Evolutionary conservation across 2,329 filamentous ascomycete genomes (phyloP).

Genomic region (Scorias spongiosa): DNA sequence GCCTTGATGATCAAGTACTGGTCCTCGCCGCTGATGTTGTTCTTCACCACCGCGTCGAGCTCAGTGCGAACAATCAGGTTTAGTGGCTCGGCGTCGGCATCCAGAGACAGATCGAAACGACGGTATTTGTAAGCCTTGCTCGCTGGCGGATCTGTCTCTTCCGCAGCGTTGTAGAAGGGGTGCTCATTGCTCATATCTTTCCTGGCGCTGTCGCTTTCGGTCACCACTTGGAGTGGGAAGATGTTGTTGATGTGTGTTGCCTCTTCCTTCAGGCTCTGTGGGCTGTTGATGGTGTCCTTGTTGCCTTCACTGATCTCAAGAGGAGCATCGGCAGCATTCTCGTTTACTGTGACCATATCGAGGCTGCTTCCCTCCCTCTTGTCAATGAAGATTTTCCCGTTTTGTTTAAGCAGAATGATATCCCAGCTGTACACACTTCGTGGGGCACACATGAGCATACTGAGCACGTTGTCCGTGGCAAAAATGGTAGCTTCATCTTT

Average conservation of each 20-base stretch:
- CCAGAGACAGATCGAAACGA: conserved; percentile 86
- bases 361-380: conserved; percentile 91
- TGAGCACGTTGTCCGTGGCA: conserved; percentile 90
- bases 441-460: conserved; percentile 97
- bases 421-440: conserved; percentile 98
- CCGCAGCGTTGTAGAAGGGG: conserved; percentile 90
- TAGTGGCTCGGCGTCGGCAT: conserved; percentile 78
- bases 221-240: conserved; percentile 89
- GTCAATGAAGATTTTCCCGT: conserved; percentile 96
- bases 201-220: conserved; percentile 65
- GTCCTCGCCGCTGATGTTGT: conserved; percentile 79
- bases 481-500: conserved; percentile 95
- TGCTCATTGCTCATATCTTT: conserved; percentile 76
- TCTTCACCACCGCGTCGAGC: conserved; percentile 90
- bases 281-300: conserved; percentile 91
- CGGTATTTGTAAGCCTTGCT: conserved; percentile 98
- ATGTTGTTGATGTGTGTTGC: conserved; percentile 99
- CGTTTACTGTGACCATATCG: conserved; percentile 97
- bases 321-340: conserved; percentile 91
- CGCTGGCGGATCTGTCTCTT: conserved; percentile 85
- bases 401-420: conserved; percentile 81
- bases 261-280: conserved; percentile 82
- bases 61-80: conserved; percentile 90
- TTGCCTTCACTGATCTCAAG: conserved; percentile 81
- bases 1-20: conserved; percentile 87